Conservation (phyloP, 805 yeast genomes). For the Wilhelminamyces savonicus region DNA sequence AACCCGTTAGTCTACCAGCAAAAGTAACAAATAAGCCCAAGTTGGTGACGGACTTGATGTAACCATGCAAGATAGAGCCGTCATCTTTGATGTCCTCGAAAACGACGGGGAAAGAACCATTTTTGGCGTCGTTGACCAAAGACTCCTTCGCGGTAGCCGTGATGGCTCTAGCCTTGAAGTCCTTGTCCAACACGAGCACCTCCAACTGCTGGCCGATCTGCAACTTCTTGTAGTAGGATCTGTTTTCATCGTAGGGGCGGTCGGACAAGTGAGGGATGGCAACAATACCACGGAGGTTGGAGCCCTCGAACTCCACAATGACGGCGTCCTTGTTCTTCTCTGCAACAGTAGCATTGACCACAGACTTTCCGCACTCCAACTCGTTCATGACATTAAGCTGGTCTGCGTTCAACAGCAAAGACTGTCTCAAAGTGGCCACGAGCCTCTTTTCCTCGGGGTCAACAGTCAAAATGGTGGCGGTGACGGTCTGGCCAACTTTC, state of each 20-base stretch:
- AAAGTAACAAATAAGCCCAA: slow-evolving; percentile 82
- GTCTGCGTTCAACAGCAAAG: slow-evolving; percentile 43
- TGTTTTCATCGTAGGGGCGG: slow-evolving; percentile 65
- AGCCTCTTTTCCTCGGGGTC: slow-evolving; percentile 49
- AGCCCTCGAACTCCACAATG: slow-evolving; percentile 51
- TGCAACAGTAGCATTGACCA: slow-evolving; percentile 53
- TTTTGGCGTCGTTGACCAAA: slow-evolving; percentile 57
- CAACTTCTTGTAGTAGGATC: slow-evolving; percentile 57
- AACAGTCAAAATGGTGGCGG: slow-evolving; percentile 56
- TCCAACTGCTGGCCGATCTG: slow-evolving; percentile 58
- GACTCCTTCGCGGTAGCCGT: slow-evolving; percentile 60
- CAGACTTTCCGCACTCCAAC: slow-evolving; percentile 54
- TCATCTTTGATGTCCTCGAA: slow-evolving; percentile 54
- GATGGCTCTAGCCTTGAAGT: slow-evolving; percentile 52
- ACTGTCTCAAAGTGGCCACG: slow-evolving; percentile 68
- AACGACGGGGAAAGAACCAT: slow-evolving; percentile 45
- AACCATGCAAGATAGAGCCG: slow-evolving; percentile 55
- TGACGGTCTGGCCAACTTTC: slow-evolving; percentile 76
- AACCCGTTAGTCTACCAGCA: slow-evolving; percentile 74
- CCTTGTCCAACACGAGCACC: slow-evolving; percentile 63
- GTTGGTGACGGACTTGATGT: slow-evolving; percentile 67
- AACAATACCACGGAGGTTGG: slow-evolving; percentile 60
- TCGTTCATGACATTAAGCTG: slow-evolving; percentile 41
- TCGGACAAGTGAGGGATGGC: slow-evolving; percentile 73
- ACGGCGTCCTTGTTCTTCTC: slow-evolving; percentile 74